These are phyloP conservation scores for Avena atlantica DNA, from an alignment of 176 grass and related monocot species.

Conservation along the genomic window DNA sequence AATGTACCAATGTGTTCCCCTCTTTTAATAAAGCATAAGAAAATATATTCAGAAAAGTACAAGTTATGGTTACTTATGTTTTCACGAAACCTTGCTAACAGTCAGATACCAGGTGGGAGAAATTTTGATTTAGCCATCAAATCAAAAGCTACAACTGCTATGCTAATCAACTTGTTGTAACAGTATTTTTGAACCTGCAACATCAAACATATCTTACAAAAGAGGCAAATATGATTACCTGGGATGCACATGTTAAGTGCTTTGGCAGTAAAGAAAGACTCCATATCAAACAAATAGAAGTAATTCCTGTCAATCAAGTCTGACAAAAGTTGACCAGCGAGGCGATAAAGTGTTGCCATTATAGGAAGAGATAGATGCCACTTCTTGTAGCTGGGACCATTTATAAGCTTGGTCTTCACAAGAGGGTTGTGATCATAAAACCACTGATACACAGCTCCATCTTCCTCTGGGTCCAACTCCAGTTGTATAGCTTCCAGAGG, in stretches of 20 bases:
- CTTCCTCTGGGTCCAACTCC: constrained; percentile 91
- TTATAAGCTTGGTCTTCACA: constrained; percentile 97
- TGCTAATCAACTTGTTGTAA: background rate
- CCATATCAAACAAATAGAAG: constrained; percentile 97
- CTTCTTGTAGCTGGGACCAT: constrained; percentile 91
- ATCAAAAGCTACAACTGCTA: constrained; percentile 1
- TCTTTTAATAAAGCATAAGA: constrained; percentile 20
- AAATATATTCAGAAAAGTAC: background rate
- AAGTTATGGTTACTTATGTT: background rate
- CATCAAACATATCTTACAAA: background rate
- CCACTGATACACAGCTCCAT: constrained; percentile 93
- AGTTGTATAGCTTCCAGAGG: constrained; percentile 93
- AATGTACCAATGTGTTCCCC: background rate
- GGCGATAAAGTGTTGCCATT: constrained; percentile 95
- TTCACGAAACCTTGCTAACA: constrained; percentile 5
- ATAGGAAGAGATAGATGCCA: constrained; percentile 98
- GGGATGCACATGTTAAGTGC: constrained; percentile 99
- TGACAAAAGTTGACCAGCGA: constrained; percentile 92
- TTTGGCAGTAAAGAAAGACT: constrained; percentile 98
- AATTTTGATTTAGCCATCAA: constrained; percentile 21
- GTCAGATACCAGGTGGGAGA: background rate
- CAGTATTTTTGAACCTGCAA: background rate
- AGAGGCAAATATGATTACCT: constrained; percentile 54
- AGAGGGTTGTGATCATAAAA: constrained; percentile 99
- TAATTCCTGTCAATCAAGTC: constrained; percentile 93